Conservation (phyloP, 805 yeast species). For the Cyberlindnera suaveolens region DNA sequence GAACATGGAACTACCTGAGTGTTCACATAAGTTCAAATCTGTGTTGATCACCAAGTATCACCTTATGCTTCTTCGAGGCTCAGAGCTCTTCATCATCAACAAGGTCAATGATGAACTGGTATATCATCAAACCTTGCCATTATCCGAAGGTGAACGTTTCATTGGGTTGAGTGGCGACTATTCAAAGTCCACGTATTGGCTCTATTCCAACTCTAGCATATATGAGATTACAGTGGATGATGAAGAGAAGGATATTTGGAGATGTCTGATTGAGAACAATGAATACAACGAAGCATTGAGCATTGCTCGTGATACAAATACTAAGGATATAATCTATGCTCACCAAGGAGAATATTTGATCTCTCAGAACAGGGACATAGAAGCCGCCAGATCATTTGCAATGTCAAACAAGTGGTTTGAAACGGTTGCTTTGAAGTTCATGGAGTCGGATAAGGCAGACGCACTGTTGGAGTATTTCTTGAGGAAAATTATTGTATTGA, state of each 20-base stretch:
- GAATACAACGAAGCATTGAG: slow-evolving; percentile 62
- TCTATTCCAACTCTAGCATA: slow-evolving; percentile 51
- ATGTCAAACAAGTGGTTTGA: slow-evolving; percentile 63
- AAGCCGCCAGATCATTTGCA: slow-evolving; percentile 58
- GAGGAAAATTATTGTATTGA: slow-evolving; percentile 32
- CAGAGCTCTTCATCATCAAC: slow-evolving; percentile 39
- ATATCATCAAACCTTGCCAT: slow-evolving; percentile 34
- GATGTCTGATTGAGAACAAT: slow-evolving; percentile 41
- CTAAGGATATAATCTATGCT: slow-evolving; percentile 43
- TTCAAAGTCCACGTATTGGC: slow-evolving; percentile 63
- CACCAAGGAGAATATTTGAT: slow-evolving; percentile 50
- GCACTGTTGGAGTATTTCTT: slow-evolving; percentile 43
- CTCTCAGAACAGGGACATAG: slow-evolving; percentile 21
- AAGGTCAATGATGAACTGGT: slow-evolving; percentile 45
- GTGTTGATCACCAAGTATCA: slow-evolving; percentile 50
- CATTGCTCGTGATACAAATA: slow-evolving; percentile 28
- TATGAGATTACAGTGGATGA: slow-evolving; percentile 66
- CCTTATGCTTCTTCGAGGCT: slow-evolving; percentile 39
- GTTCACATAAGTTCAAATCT: slow-evolving; percentile 29
- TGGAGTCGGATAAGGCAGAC: slow-evolving; percentile 35
- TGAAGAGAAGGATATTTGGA: slow-evolving; percentile 76
- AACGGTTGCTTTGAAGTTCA: slow-evolving; percentile 50
- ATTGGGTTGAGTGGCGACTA: slow-evolving; percentile 47
- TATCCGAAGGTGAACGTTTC: slow-evolving; percentile 29
- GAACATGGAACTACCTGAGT: slow-evolving; percentile 33